Conservation (phyloP, 768 basidiomycete genomes). For the Gelatoporia subvermispora region DNA sequence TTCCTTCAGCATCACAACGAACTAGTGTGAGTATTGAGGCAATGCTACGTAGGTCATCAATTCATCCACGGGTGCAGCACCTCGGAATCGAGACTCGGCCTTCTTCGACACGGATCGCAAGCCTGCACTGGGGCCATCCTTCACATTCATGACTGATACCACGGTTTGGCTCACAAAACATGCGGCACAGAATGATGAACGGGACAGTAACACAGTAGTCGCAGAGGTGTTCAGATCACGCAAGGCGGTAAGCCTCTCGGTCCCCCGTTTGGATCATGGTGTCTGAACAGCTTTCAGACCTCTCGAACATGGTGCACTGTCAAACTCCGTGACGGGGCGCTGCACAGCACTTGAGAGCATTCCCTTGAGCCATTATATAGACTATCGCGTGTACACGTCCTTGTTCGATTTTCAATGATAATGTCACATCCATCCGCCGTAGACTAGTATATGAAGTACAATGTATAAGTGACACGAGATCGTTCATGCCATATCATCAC, state of each 20-base stretch:
- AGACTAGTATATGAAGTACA: conserved; percentile 10
- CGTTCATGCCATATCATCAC: neutral
- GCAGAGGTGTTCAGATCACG: conserved; percentile 26
- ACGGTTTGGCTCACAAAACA: conserved; percentile 61
- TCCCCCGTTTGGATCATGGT: neutral
- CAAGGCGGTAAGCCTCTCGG: conserved; percentile 13
- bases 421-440: conserved; percentile 6
- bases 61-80: conserved; percentile 35
- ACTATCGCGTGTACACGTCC: too few relatives aligned
- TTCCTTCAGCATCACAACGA: conserved; percentile 1
- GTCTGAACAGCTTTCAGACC: conserved; percentile 23
- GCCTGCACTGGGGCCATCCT: conserved; percentile 73
- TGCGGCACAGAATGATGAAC: neutral
- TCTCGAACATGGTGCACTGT: conserved; percentile 37
- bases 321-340: conserved; percentile 15
- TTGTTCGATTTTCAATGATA: too few relatives aligned
- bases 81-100: conserved; percentile 28
- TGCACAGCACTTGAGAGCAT: conserved; percentile 1
- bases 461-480: neutral
- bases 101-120: conserved; percentile 42
- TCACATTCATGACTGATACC: conserved; percentile 65
- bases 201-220: conserved; percentile 1
- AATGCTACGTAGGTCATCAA: conserved; percentile 51
- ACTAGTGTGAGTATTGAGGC: neutral
- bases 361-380: neutral